Evolutionary conservation across 2,329 filamentous ascomycete genomes (phyloP).

Genomic region (Exserohilum rostratum): DNA sequence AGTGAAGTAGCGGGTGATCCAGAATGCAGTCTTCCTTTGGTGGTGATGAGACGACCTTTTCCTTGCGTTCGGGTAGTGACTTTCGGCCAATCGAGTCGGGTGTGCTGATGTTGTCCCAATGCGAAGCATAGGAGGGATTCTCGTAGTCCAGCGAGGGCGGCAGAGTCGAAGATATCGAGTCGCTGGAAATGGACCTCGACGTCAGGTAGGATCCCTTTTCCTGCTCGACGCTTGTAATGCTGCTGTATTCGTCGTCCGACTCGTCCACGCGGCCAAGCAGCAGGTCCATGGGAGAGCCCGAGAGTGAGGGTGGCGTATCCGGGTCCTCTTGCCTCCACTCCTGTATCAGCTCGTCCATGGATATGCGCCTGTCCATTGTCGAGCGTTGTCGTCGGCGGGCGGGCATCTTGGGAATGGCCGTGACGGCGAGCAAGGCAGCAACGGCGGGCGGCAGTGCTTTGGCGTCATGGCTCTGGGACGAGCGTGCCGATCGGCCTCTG

Average conservation of each 20-base stretch:
- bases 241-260: conserved; percentile 47
- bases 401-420: conserved; percentile 62
- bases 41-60: conserved; percentile 55
- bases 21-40: conserved; percentile 59
- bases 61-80: conserved; percentile 49
- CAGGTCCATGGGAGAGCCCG: conserved; percentile 59
- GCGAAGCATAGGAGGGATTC: conserved; percentile 55
- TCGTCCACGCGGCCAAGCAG: conserved; percentile 63
- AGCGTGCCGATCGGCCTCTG: conserved; percentile 34
- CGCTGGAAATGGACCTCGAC: conserved; percentile 60
- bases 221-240: conserved; percentile 54
- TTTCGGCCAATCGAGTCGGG: conserved; percentile 40
- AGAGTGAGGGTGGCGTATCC: conserved; percentile 46
- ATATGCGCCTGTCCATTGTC: conserved; percentile 52
- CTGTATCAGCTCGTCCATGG: conserved; percentile 63
- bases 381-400: conserved; percentile 50
- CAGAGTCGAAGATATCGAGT: conserved; percentile 59
- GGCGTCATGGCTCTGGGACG: conserved; percentile 46
- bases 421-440: conserved; percentile 64
- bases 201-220: conserved; percentile 46
- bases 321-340: conserved; percentile 59
- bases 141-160: conserved; percentile 53
- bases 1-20: conserved; percentile 63
- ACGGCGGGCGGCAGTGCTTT: conserved; percentile 61
- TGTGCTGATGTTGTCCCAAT: conserved; percentile 46